Conservation (phyloP, 441 rosid genomes). For the Populus hybrid region DNA sequence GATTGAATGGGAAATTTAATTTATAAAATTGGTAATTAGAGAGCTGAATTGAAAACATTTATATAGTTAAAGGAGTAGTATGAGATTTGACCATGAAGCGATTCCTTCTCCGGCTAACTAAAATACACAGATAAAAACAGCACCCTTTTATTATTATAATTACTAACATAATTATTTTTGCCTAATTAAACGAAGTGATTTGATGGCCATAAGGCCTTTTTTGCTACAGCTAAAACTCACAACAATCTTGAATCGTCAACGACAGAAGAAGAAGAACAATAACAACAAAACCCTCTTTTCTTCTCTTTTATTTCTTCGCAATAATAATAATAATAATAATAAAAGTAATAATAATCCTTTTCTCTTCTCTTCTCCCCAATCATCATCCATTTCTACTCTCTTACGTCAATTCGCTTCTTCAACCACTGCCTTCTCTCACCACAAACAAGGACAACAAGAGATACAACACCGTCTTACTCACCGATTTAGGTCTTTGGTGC, state of each 20-base stretch:
- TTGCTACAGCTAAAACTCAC: constrained; percentile 15
- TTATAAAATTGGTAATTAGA: too few species aligned
- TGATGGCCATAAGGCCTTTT: constrained; percentile 76
- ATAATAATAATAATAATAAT: background rate
- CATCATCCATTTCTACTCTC: background rate
- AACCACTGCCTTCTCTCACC: constrained; percentile 35
- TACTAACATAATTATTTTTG: too few species aligned
- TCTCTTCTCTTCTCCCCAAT: constrained; percentile 17
- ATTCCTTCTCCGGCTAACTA: background rate
- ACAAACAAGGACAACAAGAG: constrained; percentile 28
- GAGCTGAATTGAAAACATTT: too few species aligned
- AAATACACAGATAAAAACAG: background rate
- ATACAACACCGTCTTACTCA: constrained; percentile 9
- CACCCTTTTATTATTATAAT: background rate
- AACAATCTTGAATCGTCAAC: constrained; percentile 34
- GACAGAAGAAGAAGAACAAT: constrained; percentile 23
- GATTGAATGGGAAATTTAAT: too few species aligned
- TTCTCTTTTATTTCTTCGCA: constrained; percentile 22
- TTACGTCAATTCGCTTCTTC: constrained; percentile 41
- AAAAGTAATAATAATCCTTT: background rate
- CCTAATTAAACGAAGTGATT: constrained; percentile 6
- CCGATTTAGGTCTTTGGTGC: constrained; percentile 19
- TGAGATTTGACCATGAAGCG: background rate
- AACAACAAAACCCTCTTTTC: constrained; percentile 16
- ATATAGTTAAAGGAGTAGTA: too few species aligned